Evolutionary conservation across 768 basidiomycete genomes (phyloP).

Genomic region (Rhizopogon salebrosus): DNA sequence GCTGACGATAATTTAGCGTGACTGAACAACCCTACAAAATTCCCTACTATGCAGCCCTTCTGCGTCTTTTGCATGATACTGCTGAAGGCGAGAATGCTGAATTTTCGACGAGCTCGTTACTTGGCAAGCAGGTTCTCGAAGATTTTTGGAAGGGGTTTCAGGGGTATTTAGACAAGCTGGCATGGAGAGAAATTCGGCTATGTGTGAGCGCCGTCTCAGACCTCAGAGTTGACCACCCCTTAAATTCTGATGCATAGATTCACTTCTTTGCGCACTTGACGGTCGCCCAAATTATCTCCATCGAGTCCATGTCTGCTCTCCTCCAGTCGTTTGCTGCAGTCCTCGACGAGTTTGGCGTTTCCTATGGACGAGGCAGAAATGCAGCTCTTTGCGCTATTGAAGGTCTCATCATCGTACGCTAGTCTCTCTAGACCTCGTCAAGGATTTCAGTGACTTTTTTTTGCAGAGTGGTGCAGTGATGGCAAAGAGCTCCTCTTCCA

Average conservation of each 20-base stretch:
- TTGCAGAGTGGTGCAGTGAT: slow-evolving; percentile 63
- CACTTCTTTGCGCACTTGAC: slow-evolving; percentile 91
- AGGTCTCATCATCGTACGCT: slow-evolving; percentile 65
- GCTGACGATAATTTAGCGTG: slow-evolving; percentile 41
- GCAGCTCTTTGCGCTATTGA: slow-evolving; percentile 80
- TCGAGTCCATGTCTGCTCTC: slow-evolving; percentile 74
- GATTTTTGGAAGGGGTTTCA: slow-evolving; percentile 93
- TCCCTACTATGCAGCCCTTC: slow-evolving; percentile 79
- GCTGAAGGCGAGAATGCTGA: slow-evolving; percentile 30
- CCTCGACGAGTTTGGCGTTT: slow-evolving; percentile 85
- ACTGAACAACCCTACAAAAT: slow-evolving; percentile 95
- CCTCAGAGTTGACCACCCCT: not conserved
- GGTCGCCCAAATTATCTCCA: slow-evolving; percentile 66
- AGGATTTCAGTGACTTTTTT: not conserved
- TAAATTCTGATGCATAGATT: slow-evolving; percentile 46
- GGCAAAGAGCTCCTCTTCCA: slow-evolving; percentile 53
- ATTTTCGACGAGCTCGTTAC: slow-evolving; percentile 29
- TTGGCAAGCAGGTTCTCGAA: slow-evolving; percentile 72
- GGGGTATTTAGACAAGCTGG: slow-evolving; percentile 78
- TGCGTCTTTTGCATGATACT: slow-evolving; percentile 60
- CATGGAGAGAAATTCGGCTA: slow-evolving; percentile 87
- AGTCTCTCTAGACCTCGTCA: not conserved
- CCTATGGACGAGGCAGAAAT: slow-evolving; percentile 76
- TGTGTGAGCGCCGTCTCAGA: slow-evolving; percentile 51
- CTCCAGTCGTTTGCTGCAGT: slow-evolving; percentile 83